Evolutionary conservation across 495 filamentous ascomycete genomes (phyloP), one percentile per base, ranked within the genome.

Genomic region (Lineolata rhizophorae): DNA sequence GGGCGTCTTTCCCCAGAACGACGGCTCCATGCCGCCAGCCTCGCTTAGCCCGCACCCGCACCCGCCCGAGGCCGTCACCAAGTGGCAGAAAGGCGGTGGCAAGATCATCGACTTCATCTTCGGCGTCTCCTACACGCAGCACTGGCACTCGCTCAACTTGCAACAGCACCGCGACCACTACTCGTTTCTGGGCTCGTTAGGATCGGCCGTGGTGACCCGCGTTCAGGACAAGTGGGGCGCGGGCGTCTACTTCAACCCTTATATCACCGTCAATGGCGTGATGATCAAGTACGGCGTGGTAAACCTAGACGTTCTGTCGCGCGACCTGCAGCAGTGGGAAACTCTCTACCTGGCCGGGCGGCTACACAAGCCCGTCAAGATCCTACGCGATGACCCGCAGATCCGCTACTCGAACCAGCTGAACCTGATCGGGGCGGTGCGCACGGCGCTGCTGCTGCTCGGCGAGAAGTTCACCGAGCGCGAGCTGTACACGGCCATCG

Each of bases 41-140:
- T 8, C 19, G 14, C 22, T 63, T n/a, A 57, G 58, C 20, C 60
- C 75, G 17, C 83, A 93, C 42, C 71, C 81, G 2, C 70, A 80
- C 32, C 67, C 80, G 2, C 79, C 77, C 13, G 51, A 64, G 16
- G 80, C 79, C 8, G 74, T 92, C 20, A 56, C 70, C 31, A 73
- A 75, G 21, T 76, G 78, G 39, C 84, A 94, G 47, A 70, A 77
- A 44, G 78, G 78, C 24, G 72, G 69, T 1, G 78, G 75, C 5
- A 94, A 94, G 52, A 90, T 95, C 76, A 92, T 97, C 41, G 87
- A 97, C 51, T 87, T 95, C 45, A 90, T 97, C 35, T 92, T 95
- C 42, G 90, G 87, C 20, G 85, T 95, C 9, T 79, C 76, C 3
- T 78, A 92, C 51, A 83, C 79, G 2, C 78, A 97, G 47, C 87